Conservation (phyloP, 495 filamentous ascomycete genomes). For the Penicillium robsamsonii region DNA sequence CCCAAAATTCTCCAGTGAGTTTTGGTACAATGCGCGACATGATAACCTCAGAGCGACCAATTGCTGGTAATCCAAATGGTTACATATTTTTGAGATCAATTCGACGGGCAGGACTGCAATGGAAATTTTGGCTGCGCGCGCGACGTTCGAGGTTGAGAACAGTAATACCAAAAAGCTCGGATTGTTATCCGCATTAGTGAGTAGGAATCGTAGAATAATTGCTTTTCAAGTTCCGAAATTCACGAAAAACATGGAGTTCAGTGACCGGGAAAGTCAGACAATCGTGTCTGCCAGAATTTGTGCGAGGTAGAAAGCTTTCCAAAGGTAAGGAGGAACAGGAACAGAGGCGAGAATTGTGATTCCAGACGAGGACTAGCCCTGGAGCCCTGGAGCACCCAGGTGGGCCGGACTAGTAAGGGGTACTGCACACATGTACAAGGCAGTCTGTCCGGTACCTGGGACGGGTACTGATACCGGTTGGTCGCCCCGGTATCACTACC, state of each 20-base stretch:
- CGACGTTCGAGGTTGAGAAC: constrained; percentile 7
- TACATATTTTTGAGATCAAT: constrained; percentile 19
- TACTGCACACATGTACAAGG: no score
- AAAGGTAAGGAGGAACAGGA: constrained; percentile 7
- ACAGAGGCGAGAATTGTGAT: constrained; percentile 6
- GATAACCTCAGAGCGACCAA: constrained; percentile 20
- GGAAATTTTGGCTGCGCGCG: constrained; percentile 12
- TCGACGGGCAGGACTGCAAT: constrained; percentile 16
- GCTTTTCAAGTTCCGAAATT: constrained; percentile 7
- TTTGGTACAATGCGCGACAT: constrained; percentile 15
- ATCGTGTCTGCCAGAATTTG: constrained; percentile 9
- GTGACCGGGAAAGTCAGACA: constrained; percentile 4
- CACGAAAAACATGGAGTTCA: constrained; percentile 8
- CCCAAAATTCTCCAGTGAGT: constrained; percentile 15
- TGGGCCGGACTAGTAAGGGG: not conserved
- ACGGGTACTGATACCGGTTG: no score
- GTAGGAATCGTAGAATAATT: constrained; percentile 5
- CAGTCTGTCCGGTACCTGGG: no score
- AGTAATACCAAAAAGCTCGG: constrained; percentile 4
- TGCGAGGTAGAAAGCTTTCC: constrained; percentile 8
- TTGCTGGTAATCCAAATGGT: constrained; percentile 12
- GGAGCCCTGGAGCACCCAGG: not conserved
- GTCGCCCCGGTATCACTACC: no score
- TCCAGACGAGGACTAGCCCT: constrained; percentile 4
- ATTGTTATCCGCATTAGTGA: constrained; percentile 5